Evolutionary conservation across 148 eudicot species (phyloP), one percentile per base, ranked within the genome.

Genomic region (Nepenthes gracilis): DNA sequence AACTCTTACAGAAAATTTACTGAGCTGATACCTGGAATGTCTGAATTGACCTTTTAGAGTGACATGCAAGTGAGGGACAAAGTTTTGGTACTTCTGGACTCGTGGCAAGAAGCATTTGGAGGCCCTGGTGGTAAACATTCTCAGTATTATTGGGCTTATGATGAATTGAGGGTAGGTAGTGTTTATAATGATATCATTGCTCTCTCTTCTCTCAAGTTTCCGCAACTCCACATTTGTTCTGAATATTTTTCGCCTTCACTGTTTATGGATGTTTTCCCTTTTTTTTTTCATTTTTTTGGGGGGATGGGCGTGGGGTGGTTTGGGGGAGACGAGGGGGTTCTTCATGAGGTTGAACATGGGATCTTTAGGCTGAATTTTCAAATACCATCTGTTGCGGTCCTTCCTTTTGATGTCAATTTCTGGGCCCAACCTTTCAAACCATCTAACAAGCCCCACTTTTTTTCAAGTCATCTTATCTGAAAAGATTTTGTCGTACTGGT

Each of bases 31-130:
- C 57, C 6, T 54, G 5, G 34, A 54, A 5, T 33, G 35, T 6
- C 13, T 55, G 58, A 55, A 33, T 58, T 62, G 45, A 49, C 61
- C 69, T 45, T 77, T 69, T 81, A 93, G 98, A 67, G 80, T 35
- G 89, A 93, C 78, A 75, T 83, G 81, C 84, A 78, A 71, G 99
- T 83, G 38, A 80, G 95, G 74, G 85, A 87, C 65, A 86, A 83
- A 72, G 78, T 93, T 36, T 64, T 93, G 73, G 73, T 76, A 32
- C 78, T 93, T 49, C 65, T 93, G 63, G 99, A 83, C 67, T 79
- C 96, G 12, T 93, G 99, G 99, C 85, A 83, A 78, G 92, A 88
- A 73, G 97, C 99, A 64, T 93, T 93, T 80, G 97, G 99, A 71
- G 96, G 97, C 55, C 64, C 87, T 38, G 77, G 83, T 71, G 95